Evolutionary conservation across 306 rosid species (phyloP), one percentile per base, ranked within the genome.

Genomic region (Cotoneaster glaucophyllus): DNA sequence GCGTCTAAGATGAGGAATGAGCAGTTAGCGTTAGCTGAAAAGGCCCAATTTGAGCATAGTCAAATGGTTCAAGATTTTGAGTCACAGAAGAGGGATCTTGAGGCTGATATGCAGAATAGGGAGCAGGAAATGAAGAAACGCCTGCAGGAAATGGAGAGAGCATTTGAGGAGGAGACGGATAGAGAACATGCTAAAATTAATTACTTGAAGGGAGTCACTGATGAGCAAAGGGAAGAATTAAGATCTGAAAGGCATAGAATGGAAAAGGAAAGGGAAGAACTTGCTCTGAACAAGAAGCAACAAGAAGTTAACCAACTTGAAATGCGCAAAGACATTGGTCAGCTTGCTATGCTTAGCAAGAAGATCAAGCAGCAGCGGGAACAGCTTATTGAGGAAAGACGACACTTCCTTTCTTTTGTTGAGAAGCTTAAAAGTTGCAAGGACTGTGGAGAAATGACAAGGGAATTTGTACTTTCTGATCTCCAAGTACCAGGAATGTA

Each of bases 331-430:
- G 99, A 95, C 79, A 90, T 96, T 63, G 85, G 88, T 79, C 84
- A 85, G 79, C 97, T 95, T 73, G 85, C 77, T 78, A 79, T 78
- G 66, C 91, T 95, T 54, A 95, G 95, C 85, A 85, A 70, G 82
- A 89, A 89, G 83, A 86, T 95, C 78, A 95, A 88, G 86, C 69
- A 78, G 74, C 97, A 89, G 79, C 89, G 99, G 32, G 90, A 85
- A 80, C 61, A 74, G 71, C 88, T 95, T 80, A 64, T 90, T 62
- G 85, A 82, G 79, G 93, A 95, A 78, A 88, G 96, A 79, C 72
- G 68, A 64, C 73, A 54, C 69, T 89, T 90, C 77, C 88, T 95
- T 70, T 82, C 78, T 70, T 75, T 89, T 88, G 91, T 89, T 81
- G 97, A 95, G 87, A 90, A 87, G 89, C 75, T 85, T 43, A 90